Conservation (phyloP, 805 yeast species). For the Monosporozyma unispora region DNA sequence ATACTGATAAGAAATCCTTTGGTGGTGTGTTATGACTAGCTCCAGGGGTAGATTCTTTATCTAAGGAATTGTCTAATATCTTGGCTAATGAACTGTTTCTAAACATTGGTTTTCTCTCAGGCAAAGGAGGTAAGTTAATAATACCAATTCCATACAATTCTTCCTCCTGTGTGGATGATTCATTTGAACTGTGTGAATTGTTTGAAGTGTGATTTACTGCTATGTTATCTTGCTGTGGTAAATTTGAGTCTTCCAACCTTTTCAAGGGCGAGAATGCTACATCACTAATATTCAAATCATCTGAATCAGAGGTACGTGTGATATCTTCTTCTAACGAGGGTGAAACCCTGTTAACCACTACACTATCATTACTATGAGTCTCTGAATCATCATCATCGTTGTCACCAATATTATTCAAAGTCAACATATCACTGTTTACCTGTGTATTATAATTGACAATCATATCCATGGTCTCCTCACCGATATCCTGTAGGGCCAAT, state of each 20-base stretch:
- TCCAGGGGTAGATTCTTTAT: not conserved
- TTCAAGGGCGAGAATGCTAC: not conserved
- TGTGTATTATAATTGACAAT: constrained; percentile 22
- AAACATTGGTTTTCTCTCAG: not conserved
- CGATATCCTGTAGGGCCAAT: constrained; percentile 23
- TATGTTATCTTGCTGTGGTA: not conserved
- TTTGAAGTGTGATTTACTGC: not conserved
- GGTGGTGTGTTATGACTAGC: constrained; percentile 1
- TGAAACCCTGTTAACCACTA: not conserved
- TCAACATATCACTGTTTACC: constrained; percentile 2
- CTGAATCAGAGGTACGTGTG: not conserved
- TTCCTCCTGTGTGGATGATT: not conserved
- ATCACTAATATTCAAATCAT: not conserved
- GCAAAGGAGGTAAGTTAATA: constrained; percentile 1
- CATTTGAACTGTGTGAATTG: not conserved
- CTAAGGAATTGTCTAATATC: not conserved
- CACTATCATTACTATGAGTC: not conserved
- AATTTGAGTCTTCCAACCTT: not conserved
- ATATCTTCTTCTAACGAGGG: not conserved
- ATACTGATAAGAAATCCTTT: constrained; percentile 22
- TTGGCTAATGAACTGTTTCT: constrained; percentile 3
- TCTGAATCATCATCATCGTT: not conserved
- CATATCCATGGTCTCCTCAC: constrained; percentile 29
- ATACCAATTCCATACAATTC: constrained; percentile 3
- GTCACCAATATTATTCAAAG: too few relatives aligned